Evolutionary conservation across 106 monocot genomes (phyloP).

Genomic region (Apostasia shenzhenica): DNA sequence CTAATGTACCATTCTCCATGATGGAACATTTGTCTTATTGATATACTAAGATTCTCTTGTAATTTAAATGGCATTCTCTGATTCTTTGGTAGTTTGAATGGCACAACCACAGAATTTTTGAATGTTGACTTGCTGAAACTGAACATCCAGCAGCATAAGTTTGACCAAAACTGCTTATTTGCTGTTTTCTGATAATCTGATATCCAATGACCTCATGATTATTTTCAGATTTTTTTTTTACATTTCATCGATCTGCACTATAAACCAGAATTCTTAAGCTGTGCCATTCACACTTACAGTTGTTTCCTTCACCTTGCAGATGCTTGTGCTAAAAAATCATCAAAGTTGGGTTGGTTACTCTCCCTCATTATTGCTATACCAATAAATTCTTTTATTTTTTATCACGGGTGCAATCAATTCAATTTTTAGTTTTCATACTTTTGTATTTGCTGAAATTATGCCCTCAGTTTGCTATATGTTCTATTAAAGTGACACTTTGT

Average conservation of each 20-base stretch:
- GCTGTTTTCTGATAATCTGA: neutral
- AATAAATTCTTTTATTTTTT: neutral
- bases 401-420: neutral
- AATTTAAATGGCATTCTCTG: neutral
- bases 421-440: neutral
- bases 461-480: neutral
- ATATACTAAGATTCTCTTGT: neutral
- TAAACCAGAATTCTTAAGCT: neutral
- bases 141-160: neutral
- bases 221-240: neutral
- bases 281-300: neutral
- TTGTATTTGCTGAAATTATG: neutral
- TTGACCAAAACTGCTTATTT: neutral
- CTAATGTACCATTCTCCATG: too few species aligned
- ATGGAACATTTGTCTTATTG: too few species aligned
- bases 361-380: neutral
- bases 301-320: conserved; percentile 33
- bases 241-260: neutral
- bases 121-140: neutral
- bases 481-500: too few species aligned
- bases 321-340: conserved; percentile 35
- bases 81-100: neutral
- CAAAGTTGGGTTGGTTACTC: conserved; percentile 24
- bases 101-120: neutral
- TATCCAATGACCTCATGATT: neutral